phyloP scores from a whole-genome alignment of 2,329 filamentous ascomycete species.

The Truncatella angustata region DNA sequence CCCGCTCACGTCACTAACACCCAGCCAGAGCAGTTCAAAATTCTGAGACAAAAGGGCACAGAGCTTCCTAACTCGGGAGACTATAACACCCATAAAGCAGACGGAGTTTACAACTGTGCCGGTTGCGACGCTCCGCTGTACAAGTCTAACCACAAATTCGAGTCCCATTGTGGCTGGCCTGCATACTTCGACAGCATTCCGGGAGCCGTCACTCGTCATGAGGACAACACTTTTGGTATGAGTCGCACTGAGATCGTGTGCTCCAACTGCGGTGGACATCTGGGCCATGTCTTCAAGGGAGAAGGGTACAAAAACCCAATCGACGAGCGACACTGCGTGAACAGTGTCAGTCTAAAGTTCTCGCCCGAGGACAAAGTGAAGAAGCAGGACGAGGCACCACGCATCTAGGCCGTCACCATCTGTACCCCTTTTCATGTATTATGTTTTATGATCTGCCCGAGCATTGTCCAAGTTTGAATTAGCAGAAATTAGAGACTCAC shows the following conservation, averaged over 20 bases:
- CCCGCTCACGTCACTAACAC: not conserved
- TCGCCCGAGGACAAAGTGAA: conserved; percentile 51
- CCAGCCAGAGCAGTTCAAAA: conserved; percentile 81
- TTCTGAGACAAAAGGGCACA: conserved; percentile 89
- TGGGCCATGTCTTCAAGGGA: conserved; percentile 90
- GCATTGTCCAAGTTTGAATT: too few species aligned
- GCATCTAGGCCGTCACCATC: too few species aligned
- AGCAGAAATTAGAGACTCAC: too few species aligned
- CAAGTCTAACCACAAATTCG: conserved; percentile 92
- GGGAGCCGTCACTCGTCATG: conserved; percentile 80
- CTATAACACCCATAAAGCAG: conserved; percentile 83
- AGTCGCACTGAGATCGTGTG: conserved; percentile 89
- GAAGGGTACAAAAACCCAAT: conserved; percentile 83
- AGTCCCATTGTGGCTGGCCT: conserved; percentile 94
- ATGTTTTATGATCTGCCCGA: too few species aligned
- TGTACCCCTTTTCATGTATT: too few species aligned
- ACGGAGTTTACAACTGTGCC: conserved; percentile 83
- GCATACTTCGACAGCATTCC: conserved; percentile 96
- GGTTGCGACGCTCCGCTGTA: conserved; percentile 87
- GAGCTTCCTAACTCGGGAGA: conserved; percentile 77
- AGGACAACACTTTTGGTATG: conserved; percentile 79
- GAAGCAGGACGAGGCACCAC: too few species aligned
- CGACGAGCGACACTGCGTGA: conserved; percentile 96
- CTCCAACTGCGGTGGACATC: conserved; percentile 86
- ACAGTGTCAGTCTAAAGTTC: conserved; percentile 88